A percentile compares a stretch with the other conserved stretches of the same genome.
These are phyloP conservation scores for Mortierella sp. DNA, from an alignment of 371 early-diverging fungal species.

Conservation along the genomic window DNA sequence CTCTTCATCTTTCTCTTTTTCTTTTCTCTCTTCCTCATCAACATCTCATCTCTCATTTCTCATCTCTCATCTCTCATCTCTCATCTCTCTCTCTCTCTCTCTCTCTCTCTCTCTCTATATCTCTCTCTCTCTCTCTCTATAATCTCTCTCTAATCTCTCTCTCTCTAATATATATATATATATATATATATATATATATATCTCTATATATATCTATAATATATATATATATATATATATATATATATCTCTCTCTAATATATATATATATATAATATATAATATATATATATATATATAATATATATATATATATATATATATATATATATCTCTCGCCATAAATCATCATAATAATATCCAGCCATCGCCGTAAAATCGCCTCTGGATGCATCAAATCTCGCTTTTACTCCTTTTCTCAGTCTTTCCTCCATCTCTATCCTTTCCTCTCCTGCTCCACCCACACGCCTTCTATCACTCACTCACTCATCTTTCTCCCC, in stretches of 20 bases:
- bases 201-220: background rate
- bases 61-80: no score
- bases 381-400: background rate
- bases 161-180: no score
- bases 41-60: slow-evolving; percentile 11
- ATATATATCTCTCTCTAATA: no score
- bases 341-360: no score
- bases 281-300: no score
- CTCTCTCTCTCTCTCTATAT: background rate
- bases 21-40: slow-evolving; percentile 15
- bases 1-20: background rate
- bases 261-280: no score
- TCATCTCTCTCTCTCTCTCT: background rate
- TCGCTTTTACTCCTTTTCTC: background rate
- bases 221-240: no score
- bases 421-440: background rate
- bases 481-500: background rate
- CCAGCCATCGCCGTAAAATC: background rate
- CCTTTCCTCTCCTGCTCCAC: background rate
- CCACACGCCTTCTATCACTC: background rate
- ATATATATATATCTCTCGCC: no score
- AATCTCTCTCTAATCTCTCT: no score
- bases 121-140: background rate
- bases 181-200: no score
- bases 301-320: no score